These are phyloP conservation scores for Russula ochroleuca DNA, from an alignment of 768 basidiomycete species.

Conservation along the genomic window DNA sequence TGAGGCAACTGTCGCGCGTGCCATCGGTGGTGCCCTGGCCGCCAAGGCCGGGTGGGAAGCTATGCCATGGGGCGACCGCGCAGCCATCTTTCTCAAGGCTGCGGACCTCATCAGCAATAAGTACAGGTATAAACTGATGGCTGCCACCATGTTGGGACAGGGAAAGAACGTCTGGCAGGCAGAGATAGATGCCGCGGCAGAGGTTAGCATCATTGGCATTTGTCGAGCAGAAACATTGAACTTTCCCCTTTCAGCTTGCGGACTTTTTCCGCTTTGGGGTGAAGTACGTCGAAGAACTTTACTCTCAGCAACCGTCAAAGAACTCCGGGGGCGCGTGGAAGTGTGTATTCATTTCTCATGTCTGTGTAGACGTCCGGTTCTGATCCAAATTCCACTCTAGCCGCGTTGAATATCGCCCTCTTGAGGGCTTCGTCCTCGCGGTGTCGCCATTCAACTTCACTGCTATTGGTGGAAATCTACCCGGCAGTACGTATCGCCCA, in stretches of 20 bases:
- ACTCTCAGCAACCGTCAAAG: slow-evolving; percentile 82
- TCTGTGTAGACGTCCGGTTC: not conserved
- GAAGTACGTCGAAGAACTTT: slow-evolving; percentile 94
- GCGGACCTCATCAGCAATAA: slow-evolving; percentile 95
- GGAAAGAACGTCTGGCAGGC: slow-evolving; percentile 99
- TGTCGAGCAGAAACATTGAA: not conserved
- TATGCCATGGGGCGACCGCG: slow-evolving; percentile 94
- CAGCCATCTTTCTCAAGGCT: slow-evolving; percentile 97
- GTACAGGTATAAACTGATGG: slow-evolving; percentile 91
- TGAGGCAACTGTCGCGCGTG: slow-evolving; percentile 61
- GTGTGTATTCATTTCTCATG: slow-evolving; percentile 46
- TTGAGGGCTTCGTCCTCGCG: slow-evolving; percentile 98
- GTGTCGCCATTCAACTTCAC: slow-evolving; percentile 99
- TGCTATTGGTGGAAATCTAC: slow-evolving; percentile 95
- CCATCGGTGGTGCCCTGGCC: slow-evolving; percentile 82
- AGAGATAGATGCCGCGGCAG: slow-evolving; percentile 98
- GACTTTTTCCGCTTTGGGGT: slow-evolving; percentile 98
- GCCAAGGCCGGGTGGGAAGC: slow-evolving; percentile 90
- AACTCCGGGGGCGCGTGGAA: slow-evolving; percentile 92
- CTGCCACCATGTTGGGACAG: slow-evolving; percentile 96
- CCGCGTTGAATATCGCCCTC: slow-evolving; percentile 90
- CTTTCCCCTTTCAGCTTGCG: slow-evolving; percentile 46
- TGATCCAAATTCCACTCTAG: slow-evolving; percentile 40
- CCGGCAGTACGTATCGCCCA: slow-evolving; percentile 46
- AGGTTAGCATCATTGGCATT: slow-evolving; percentile 51